Evolutionary conservation across 352 stramenopile genomes (phyloP).

Genomic region (Globisporangium nodosum): DNA sequence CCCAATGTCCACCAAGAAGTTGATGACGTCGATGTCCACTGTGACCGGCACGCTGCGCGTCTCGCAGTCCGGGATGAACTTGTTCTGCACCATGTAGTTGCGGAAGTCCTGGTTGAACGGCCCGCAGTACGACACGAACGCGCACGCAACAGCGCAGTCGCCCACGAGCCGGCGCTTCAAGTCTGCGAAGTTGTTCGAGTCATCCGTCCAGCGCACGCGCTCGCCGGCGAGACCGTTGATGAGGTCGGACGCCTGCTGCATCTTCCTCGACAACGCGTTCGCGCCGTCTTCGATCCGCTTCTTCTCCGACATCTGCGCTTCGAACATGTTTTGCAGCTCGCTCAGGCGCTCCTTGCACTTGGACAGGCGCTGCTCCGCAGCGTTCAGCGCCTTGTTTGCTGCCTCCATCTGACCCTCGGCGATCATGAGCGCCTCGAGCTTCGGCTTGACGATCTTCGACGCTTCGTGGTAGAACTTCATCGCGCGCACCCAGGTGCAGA

Average conservation of each 20-base stretch:
- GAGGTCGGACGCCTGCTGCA: constrained; percentile 96
- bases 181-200: constrained; percentile 97
- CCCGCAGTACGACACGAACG: constrained; percentile 97
- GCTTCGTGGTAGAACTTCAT: constrained; percentile 99
- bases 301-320: constrained; percentile 97
- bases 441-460: constrained; percentile 98
- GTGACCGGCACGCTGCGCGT: constrained; percentile 91
- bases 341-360: constrained; percentile 94
- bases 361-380: constrained; percentile 89
- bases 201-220: constrained; percentile 95
- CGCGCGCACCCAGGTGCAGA: constrained; percentile 96
- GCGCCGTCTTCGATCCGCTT: constrained; percentile 96
- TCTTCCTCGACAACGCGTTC: constrained; percentile 93
- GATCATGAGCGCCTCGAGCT: constrained; percentile 95
- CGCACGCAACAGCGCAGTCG: constrained; percentile 95
- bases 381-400: constrained; percentile 93
- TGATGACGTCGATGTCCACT: constrained; percentile 94
- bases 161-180: constrained; percentile 95
- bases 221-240: constrained; percentile 97
- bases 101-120: constrained; percentile 98
- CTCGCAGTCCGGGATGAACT: constrained; percentile 95
- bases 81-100: constrained; percentile 94
- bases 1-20: constrained; percentile 96
- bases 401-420: constrained; percentile 96
- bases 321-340: constrained; percentile 95